phyloP scores from a whole-genome alignment of 805 yeast species.

The Spathaspora arborariae region DNA sequence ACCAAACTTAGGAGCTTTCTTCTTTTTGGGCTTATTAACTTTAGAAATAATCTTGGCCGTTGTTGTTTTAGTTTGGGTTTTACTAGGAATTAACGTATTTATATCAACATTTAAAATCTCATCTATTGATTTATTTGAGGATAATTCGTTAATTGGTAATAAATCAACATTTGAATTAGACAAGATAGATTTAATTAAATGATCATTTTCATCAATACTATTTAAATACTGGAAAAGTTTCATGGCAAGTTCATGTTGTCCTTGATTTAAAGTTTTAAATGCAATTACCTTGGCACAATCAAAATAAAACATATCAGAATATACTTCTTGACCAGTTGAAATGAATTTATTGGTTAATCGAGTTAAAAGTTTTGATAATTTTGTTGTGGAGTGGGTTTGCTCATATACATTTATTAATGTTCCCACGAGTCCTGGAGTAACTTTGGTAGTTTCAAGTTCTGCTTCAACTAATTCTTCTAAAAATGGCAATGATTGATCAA shows the following conservation, averaged over 20 bases:
- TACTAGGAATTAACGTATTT: slow-evolving; percentile 21
- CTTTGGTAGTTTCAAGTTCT: slow-evolving; percentile 19
- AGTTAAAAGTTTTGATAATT: slow-evolving; percentile 22
- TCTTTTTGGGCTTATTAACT: slow-evolving; percentile 21
- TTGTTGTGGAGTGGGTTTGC: slow-evolving; percentile 28
- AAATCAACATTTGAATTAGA: slow-evolving; percentile 16
- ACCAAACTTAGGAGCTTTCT: slow-evolving; percentile 25
- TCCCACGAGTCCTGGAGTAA: slow-evolving; percentile 49
- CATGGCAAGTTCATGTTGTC: slow-evolving; percentile 10
- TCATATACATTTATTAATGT: slow-evolving; percentile 50
- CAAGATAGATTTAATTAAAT: slow-evolving; percentile 20
- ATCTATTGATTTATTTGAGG: slow-evolving; percentile 20
- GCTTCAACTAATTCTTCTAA: slow-evolving; percentile 29
- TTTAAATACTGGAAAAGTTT: slow-evolving; percentile 19
- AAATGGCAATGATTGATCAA: slow-evolving; percentile 27
- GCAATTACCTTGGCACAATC: slow-evolving; percentile 28
- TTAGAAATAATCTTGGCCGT: neutral
- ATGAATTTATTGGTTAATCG: slow-evolving; percentile 15
- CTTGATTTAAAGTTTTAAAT: slow-evolving; percentile 22
- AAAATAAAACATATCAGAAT: slow-evolving; percentile 16
- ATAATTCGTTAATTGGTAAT: slow-evolving; percentile 20
- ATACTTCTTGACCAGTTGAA: slow-evolving; percentile 5
- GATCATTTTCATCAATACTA: slow-evolving; percentile 20
- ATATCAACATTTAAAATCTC: slow-evolving; percentile 29
- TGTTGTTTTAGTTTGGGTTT: slow-evolving; percentile 4